Evolutionary conservation across 768 basidiomycete genomes (phyloP).

Genomic region (Rhizopogon sp.): DNA sequence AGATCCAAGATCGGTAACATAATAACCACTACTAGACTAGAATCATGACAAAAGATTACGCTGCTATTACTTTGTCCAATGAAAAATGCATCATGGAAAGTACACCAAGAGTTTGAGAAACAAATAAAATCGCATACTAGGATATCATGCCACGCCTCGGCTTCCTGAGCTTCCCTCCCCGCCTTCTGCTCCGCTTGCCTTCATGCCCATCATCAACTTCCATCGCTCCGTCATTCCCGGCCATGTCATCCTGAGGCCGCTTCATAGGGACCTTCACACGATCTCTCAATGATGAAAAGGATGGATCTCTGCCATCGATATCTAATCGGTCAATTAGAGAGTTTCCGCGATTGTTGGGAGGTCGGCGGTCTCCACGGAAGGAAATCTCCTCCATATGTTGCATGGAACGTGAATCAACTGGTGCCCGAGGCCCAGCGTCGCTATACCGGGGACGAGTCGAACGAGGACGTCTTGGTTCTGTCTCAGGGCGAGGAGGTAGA

Average conservation of each 20-base stretch:
- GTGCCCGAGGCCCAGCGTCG: not conserved
- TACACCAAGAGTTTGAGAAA: not conserved
- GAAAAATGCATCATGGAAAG: not conserved
- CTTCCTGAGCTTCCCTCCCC: slow-evolving; percentile 16
- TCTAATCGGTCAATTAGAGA: slow-evolving; percentile 36
- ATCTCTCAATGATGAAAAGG: slow-evolving; percentile 27
- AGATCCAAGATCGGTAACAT: not conserved
- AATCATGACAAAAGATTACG: not conserved
- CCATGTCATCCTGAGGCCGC: slow-evolving; percentile 26
- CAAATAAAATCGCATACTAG: not conserved
- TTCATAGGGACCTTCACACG: slow-evolving; percentile 34
- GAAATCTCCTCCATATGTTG: not conserved
- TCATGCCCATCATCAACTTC: slow-evolving; percentile 20
- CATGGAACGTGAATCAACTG: not conserved
- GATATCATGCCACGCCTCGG: slow-evolving; percentile 7
- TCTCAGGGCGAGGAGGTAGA: slow-evolving; percentile 21
- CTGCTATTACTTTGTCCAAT: not conserved
- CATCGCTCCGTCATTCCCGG: slow-evolving; percentile 8
- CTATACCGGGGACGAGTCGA: slow-evolving; percentile 1
- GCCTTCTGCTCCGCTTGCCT: slow-evolving; percentile 19
- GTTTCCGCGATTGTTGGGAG: slow-evolving; percentile 17
- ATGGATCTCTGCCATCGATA: slow-evolving; percentile 13
- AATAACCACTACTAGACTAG: not conserved
- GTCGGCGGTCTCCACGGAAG: not conserved
- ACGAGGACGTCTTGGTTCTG: slow-evolving; percentile 8